These are phyloP conservation scores for Lentinula sp. DNA, from an alignment of 768 basidiomycete species.

Conservation along the genomic window DNA sequence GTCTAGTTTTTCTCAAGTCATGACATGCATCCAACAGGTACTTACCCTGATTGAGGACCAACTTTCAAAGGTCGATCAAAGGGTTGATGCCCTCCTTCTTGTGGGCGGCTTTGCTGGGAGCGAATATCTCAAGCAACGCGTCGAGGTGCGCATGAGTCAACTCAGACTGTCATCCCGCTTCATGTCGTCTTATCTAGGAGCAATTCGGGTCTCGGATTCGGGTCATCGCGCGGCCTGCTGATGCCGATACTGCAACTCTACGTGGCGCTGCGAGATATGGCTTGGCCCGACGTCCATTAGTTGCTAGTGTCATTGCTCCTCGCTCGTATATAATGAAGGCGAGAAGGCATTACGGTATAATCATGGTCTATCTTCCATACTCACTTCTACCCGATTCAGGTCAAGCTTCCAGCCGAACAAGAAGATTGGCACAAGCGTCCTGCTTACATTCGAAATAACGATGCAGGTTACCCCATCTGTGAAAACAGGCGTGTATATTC, in stretches of 20 bases:
- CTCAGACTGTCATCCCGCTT: not conserved
- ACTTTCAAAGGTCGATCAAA: conserved; percentile 56
- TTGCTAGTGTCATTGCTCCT: conserved; percentile 79
- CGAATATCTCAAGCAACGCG: conserved; percentile 76
- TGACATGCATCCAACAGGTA: conserved; percentile 43
- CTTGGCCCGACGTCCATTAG: conserved; percentile 65
- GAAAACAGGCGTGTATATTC: conserved; percentile 63
- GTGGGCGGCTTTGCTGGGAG: conserved; percentile 89
- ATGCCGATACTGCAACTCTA: conserved; percentile 84
- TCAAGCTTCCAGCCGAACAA: conserved; percentile 82
- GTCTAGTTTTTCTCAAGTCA: not conserved
- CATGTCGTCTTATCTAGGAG: conserved; percentile 35
- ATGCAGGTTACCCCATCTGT: conserved; percentile 71
- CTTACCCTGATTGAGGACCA: conserved; percentile 77
- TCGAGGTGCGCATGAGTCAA: conserved; percentile 47
- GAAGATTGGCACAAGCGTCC: conserved; percentile 85
- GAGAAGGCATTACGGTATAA: conserved; percentile 8
- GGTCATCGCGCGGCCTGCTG: conserved; percentile 77
- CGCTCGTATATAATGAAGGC: conserved; percentile 86
- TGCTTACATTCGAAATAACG: conserved; percentile 75
- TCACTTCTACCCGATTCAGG: conserved; percentile 32
- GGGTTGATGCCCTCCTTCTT: conserved; percentile 77
- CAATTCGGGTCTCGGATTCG: conserved; percentile 60
- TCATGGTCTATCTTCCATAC: not conserved
- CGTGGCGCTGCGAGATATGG: conserved; percentile 89